Conservation (phyloP, 2,329 filamentous ascomycete genomes). For the Didymella exigua region DNA sequence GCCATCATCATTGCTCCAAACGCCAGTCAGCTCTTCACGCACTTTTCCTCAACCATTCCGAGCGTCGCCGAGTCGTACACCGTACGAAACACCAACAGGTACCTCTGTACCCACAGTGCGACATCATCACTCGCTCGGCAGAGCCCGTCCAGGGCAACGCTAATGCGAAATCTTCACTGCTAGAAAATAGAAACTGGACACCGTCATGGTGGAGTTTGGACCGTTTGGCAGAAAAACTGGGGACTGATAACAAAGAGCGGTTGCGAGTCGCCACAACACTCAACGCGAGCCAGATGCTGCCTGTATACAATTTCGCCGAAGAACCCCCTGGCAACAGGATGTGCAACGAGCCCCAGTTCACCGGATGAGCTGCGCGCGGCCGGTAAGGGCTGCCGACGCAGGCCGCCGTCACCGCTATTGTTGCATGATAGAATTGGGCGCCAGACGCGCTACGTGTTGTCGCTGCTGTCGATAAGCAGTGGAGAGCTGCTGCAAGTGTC, state of each 20-base stretch:
- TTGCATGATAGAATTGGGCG: slow-evolving; percentile 2
- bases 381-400: slow-evolving; percentile 27
- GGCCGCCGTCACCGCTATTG: slow-evolving; percentile 21
- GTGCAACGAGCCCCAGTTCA: slow-evolving; percentile 28
- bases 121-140: slow-evolving; percentile 33
- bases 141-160: slow-evolving; percentile 24
- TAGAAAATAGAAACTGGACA: slow-evolving; percentile 38
- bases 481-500: slow-evolving; percentile 8
- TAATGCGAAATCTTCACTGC: slow-evolving; percentile 32
- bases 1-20: slow-evolving; percentile 28
- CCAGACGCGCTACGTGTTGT: slow-evolving; percentile 2
- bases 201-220: slow-evolving; percentile 31
- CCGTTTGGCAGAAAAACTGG: slow-evolving; percentile 30
- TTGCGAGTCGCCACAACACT: slow-evolving; percentile 34
- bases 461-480: slow-evolving; percentile 11
- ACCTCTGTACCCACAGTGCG: slow-evolving; percentile 36
- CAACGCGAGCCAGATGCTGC: slow-evolving; percentile 5
- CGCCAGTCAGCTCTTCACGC: slow-evolving; percentile 22
- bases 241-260: slow-evolving; percentile 25
- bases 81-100: slow-evolving; percentile 30
- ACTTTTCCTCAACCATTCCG: slow-evolving; percentile 28
- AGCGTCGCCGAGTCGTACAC: slow-evolving; percentile 30
- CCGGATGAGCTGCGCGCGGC: slow-evolving; percentile 28
- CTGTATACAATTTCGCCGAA: slow-evolving; percentile 26
- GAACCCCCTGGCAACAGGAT: slow-evolving; percentile 13